These are phyloP conservation scores for Neocallimastix lanati DNA, from an alignment of 192 early-diverging fungal species.

Conservation along the genomic window DNA sequence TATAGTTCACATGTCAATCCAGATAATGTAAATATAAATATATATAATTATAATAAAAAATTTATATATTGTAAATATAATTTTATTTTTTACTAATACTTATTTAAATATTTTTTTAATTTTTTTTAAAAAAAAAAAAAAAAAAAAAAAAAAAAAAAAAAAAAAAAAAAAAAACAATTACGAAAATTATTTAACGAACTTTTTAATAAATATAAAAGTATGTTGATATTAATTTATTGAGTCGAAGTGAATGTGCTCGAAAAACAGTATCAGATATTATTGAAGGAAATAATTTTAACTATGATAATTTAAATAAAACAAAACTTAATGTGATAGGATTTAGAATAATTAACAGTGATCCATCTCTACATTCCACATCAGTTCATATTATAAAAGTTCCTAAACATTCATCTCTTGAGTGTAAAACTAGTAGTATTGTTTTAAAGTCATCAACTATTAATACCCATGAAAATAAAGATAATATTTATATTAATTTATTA, in stretches of 20 bases:
- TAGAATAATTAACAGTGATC: not conserved
- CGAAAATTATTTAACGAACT: too few species aligned
- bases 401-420: not conserved
- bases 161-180: too few species aligned
- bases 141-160: too few species aligned
- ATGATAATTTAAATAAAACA: not conserved
- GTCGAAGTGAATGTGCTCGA: not conserved
- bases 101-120: too few species aligned
- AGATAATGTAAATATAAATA: not conserved
- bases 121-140: too few species aligned
- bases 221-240: not conserved
- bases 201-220: not conserved
- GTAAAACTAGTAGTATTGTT: not conserved
- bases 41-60: too few species aligned
- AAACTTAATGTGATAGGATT: not conserved
- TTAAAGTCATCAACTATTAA: not conserved
- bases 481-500: not conserved
- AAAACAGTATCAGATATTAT: not conserved
- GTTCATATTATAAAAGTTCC: not conserved
- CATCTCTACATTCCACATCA: not conserved
- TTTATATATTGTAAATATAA: too few species aligned
- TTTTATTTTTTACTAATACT: too few species aligned
- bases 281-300: not conserved
- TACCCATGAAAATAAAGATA: not conserved
- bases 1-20: not conserved